Percentiles rank a stretch among this genome's conserved stretches.
Conservation (phyloP, 768 basidiomycete species). For the Lactarius trivialis region DNA sequence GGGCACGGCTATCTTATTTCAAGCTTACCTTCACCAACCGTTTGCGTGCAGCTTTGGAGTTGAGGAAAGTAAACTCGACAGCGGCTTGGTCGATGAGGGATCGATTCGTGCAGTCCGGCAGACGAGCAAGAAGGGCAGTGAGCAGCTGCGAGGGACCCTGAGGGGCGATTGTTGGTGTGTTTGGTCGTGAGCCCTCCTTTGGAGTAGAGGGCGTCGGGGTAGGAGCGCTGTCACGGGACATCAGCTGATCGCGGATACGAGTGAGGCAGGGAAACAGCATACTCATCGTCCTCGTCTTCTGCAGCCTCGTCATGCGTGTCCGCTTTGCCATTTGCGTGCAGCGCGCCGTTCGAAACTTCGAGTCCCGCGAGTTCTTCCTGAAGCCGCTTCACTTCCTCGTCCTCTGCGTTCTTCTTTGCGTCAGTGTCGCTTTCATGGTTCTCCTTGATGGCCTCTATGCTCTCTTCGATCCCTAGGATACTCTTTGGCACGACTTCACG, state of each 20-base stretch:
- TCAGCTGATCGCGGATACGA: neutral
- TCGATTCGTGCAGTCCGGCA: constrained; percentile 92
- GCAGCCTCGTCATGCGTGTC: constrained; percentile 20
- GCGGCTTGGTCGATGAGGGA: constrained; percentile 88
- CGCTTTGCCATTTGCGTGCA: constrained; percentile 16
- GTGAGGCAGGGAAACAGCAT: constrained; percentile 23
- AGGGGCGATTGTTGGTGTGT: constrained; percentile 62
- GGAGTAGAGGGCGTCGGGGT: constrained; percentile 69
- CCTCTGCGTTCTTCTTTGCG: constrained; percentile 50
- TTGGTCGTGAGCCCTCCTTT: constrained; percentile 45
- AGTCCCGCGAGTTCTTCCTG: constrained; percentile 73
- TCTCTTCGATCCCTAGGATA: constrained; percentile 63
- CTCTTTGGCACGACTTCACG: constrained; percentile 87
- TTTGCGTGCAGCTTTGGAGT: constrained; percentile 94
- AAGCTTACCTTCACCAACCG: constrained; percentile 69
- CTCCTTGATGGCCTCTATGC: constrained; percentile 31
- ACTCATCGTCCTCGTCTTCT: constrained; percentile 27
- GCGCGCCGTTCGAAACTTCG: constrained; percentile 31
- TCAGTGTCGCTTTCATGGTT: constrained; percentile 42
- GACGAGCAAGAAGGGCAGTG: constrained; percentile 79
- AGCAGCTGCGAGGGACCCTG: constrained; percentile 92
- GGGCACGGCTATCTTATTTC: too few species aligned
- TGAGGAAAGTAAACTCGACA: constrained; percentile 92
- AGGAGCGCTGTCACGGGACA: constrained; percentile 28
- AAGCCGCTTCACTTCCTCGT: constrained; percentile 67